These are phyloP conservation scores for Leonotis leonurus DNA, from an alignment of 257 asterid genomes.

Conservation along the genomic window DNA sequence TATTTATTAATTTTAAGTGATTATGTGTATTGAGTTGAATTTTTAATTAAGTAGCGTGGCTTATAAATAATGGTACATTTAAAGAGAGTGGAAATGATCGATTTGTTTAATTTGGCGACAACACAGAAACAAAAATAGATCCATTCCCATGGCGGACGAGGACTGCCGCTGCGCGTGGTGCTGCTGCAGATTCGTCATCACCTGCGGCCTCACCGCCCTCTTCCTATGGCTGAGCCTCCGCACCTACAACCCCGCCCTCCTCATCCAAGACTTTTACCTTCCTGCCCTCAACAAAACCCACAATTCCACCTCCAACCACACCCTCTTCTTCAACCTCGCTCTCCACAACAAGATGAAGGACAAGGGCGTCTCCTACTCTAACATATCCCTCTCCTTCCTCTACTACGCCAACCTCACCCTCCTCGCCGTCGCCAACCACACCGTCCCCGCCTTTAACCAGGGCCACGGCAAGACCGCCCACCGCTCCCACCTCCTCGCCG, in stretches of 20 bases:
- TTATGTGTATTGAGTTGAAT: too few relatives aligned
- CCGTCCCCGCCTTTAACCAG: constrained; percentile 50
- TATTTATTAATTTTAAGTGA: too few relatives aligned
- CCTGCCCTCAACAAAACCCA: constrained; percentile 72
- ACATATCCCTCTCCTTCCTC: constrained; percentile 32
- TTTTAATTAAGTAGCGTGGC: too few relatives aligned
- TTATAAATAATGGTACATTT: too few relatives aligned
- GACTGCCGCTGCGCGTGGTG: constrained; percentile 40
- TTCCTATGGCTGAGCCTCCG: constrained; percentile 89
- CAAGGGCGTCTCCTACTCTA: constrained; percentile 58
- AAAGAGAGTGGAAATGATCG: too few relatives aligned
- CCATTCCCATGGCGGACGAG: too few relatives aligned
- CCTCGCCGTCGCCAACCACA: constrained; percentile 40
- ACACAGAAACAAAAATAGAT: too few relatives aligned
- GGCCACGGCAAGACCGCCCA: constrained; percentile 54
- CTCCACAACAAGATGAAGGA: constrained; percentile 66
- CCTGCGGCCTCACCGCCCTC: constrained; percentile 74
- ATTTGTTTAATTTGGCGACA: too few relatives aligned
- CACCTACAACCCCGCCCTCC: constrained; percentile 48
- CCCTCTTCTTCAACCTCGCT: constrained; percentile 45
- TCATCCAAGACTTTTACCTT: constrained; percentile 40
- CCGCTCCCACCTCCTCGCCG: constrained; percentile 22
- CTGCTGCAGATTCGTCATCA: constrained; percentile 61
- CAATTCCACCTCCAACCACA: constrained; percentile 42
- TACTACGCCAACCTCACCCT: constrained; percentile 21